Percentiles rank a stretch among this genome's conserved stretches.
Conservation (phyloP, 345 rosid species). For the Brassica napus region Da-Ae NC_063448.1:7229001-7229500, state of each 20-base stretch:
- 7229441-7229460: constrained; percentile 48
- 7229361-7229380: neutral
- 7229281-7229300: constrained; percentile 63
- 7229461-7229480: constrained; percentile 55
- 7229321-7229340: neutral
- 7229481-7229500: constrained; percentile 58
- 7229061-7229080: constrained; percentile 51
- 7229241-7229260: constrained; percentile 59
- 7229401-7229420: constrained; percentile 53
- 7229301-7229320: constrained; percentile 56
- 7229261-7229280: constrained; percentile 59
- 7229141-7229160: constrained; percentile 66
- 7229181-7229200: constrained; percentile 66
- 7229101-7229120: constrained; percentile 69
- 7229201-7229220: constrained; percentile 60
- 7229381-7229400: constrained; percentile 43
- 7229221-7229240: constrained; percentile 64
- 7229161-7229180: constrained; percentile 72
- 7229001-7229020: constrained; percentile 53
- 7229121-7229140: constrained; percentile 40
- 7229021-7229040: constrained; percentile 62
- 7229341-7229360: neutral
- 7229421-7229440: constrained; percentile 50
- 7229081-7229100: constrained; percentile 54
- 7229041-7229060: constrained; percentile 59